Evolutionary conservation across 1,284 basidiomycete species (phyloP).

Genomic region (Peniophora sp.): DNA sequence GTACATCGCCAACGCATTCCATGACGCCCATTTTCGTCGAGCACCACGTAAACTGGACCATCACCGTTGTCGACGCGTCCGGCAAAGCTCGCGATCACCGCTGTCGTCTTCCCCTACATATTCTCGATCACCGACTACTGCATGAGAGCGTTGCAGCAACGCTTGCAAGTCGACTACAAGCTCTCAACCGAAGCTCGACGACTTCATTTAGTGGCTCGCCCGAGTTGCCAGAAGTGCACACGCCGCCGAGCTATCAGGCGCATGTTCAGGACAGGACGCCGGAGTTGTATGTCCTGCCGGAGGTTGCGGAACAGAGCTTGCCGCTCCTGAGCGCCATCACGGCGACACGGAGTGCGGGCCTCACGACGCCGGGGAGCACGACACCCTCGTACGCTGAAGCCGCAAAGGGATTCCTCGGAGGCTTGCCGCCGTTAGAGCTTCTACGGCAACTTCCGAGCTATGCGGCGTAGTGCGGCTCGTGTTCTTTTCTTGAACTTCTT

Average conservation of each 20-base stretch:
- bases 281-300: too few relatives aligned
- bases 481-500: too few relatives aligned
- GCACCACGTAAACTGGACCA: conserved; percentile 41
- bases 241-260: not conserved
- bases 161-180: not conserved
- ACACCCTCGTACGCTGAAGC: not conserved
- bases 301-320: too few relatives aligned
- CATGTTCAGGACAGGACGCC: not conserved
- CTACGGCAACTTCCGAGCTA: not conserved
- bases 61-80: not conserved
- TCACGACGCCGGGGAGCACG: not conserved
- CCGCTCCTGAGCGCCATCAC: too few relatives aligned
- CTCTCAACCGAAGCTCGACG: not conserved
- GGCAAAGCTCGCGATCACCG: not conserved
- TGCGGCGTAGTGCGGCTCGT: too few relatives aligned
- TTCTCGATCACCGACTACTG: not conserved
- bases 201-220: not conserved
- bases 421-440: not conserved
- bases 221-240: not conserved
- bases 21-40: conserved; percentile 55
- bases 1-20: conserved; percentile 45
- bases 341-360: too few relatives aligned
- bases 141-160: not conserved
- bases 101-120: not conserved
- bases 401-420: not conserved